These are phyloP conservation scores for Cairneyella variabilis DNA, from an alignment of 495 filamentous ascomycete species.

Conservation along the genomic window DNA sequence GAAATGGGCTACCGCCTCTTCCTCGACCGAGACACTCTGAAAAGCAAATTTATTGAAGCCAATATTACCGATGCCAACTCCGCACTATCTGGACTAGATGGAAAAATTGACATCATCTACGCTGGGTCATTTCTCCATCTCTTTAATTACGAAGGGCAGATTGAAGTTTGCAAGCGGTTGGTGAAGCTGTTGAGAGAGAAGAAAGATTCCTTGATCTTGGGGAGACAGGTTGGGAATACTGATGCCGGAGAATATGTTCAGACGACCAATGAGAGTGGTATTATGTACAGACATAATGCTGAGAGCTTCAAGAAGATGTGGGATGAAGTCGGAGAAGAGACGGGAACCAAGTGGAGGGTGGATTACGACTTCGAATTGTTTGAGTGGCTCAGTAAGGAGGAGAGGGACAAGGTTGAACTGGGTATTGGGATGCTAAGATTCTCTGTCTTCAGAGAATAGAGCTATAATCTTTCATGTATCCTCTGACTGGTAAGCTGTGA, in stretches of 20 bases:
- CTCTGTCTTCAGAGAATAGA: conserved; percentile 1
- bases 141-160: conserved; percentile 50
- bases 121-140: conserved; percentile 56
- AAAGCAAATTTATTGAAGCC: conserved; percentile 41
- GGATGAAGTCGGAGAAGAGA: conserved; percentile 42
- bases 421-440: conserved; percentile 2
- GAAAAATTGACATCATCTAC: conserved; percentile 53
- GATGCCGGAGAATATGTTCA: conserved; percentile 29
- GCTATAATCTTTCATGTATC: not conserved
- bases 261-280: conserved; percentile 15
- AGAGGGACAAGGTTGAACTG: not conserved
- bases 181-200: conserved; percentile 38
- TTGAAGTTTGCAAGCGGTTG: conserved; percentile 41
- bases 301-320: conserved; percentile 47
- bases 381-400: not conserved
- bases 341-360: conserved; percentile 37
- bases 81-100: conserved; percentile 31
- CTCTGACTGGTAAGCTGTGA: too few species aligned
- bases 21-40: conserved; percentile 37
- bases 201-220: conserved; percentile 43
- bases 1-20: conserved; percentile 53
- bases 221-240: conserved; percentile 39
- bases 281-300: conserved; percentile 43
- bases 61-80: conserved; percentile 48
- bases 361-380: not conserved